Evolutionary conservation across 1,284 basidiomycete species (phyloP), one percentile per base, ranked within the genome.

Genomic region (Fereydounia khargensis): DNA sequence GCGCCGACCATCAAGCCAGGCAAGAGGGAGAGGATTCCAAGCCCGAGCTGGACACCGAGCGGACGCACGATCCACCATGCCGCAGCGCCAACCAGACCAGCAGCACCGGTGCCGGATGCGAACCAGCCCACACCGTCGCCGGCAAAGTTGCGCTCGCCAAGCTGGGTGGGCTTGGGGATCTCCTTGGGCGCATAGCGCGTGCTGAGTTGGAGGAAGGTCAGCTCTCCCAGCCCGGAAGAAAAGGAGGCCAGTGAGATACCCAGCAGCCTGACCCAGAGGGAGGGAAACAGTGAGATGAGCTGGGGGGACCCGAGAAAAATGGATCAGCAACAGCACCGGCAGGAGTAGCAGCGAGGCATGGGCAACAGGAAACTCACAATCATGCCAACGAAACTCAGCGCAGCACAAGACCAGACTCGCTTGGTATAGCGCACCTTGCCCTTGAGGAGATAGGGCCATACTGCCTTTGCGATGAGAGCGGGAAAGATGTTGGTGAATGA

Each of bases 31-130:
- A 73, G 37, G 1, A 68, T 43, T 10, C 88, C 86, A 18, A 98
- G 84, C 0, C 92, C 95, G 6, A 79, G 71, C 38, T 84, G 82
- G 6, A 98, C 89, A 11, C 94, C 94, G 1, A 95, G 77, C 0
- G 84, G 84, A 25, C 95, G 81, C 1, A 97, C 79, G 58, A 91
- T 81, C 94, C 94, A 97, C 94, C 94, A 98, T 6, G 95, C 76
- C 30, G 86, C 86, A 0, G 94, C 91, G 5, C 94, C 95, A 0
- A 87, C 86, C 4, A 97, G 82, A 0, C 94, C 94, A 0, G 94
- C 94, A 2, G 88, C 90, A 1, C 94, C 94, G 0, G 94, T 98
- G 0, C 94, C 94, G 7, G 86, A 73, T 1, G 77, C 66, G 47
- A 79, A 79, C 74, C 76, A 56, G n/a, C 48, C 70, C 37, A 47